phyloP scores from a whole-genome alignment of 1,284 basidiomycete genomes.

The Ustilago lituana region DNA sequence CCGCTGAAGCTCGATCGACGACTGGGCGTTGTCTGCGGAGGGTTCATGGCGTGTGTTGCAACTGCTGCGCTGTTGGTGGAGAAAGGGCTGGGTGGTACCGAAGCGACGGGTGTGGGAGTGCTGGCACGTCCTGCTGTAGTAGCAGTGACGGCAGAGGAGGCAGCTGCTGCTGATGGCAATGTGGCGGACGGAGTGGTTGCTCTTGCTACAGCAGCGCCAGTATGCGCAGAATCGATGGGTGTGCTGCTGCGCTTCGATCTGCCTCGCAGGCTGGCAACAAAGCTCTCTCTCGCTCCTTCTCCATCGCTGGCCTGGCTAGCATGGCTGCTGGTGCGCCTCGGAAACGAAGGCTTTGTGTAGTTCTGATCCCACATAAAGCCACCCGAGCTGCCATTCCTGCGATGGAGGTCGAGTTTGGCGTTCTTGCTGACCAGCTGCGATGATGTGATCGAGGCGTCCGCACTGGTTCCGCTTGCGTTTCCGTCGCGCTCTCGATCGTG shows the following conservation, averaged over 20 bases:
- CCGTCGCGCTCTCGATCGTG: slow-evolving; percentile 26
- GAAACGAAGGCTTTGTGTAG: slow-evolving; percentile 52
- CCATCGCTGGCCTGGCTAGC: slow-evolving; percentile 57
- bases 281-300: slow-evolving; percentile 46
- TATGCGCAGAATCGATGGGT: slow-evolving; percentile 47
- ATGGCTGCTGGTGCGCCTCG: slow-evolving; percentile 58
- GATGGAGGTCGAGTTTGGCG: slow-evolving; percentile 54
- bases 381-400: slow-evolving; percentile 48
- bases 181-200: slow-evolving; percentile 35
- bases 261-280: slow-evolving; percentile 48
- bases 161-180: slow-evolving; percentile 10
- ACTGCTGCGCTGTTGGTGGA: slow-evolving; percentile 36
- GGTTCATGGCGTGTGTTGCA: slow-evolving; percentile 56
- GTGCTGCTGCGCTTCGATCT: slow-evolving; percentile 56
- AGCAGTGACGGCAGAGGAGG: slow-evolving; percentile 20
- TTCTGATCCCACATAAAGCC: slow-evolving; percentile 54
- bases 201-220: slow-evolving; percentile 19
- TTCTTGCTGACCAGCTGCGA: slow-evolving; percentile 55
- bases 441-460: slow-evolving; percentile 22
- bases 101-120: slow-evolving; percentile 46
- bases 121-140: slow-evolving; percentile 32
- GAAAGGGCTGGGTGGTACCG: slow-evolving; percentile 52
- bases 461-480: slow-evolving; percentile 3
- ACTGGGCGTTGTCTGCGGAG: slow-evolving; percentile 58
- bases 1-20: slow-evolving; percentile 63